Evolutionary conservation across 2,329 filamentous ascomycete genomes (phyloP), one percentile per base, ranked within the genome.

Genomic region (Aspergillus costaricaensis): DNA sequence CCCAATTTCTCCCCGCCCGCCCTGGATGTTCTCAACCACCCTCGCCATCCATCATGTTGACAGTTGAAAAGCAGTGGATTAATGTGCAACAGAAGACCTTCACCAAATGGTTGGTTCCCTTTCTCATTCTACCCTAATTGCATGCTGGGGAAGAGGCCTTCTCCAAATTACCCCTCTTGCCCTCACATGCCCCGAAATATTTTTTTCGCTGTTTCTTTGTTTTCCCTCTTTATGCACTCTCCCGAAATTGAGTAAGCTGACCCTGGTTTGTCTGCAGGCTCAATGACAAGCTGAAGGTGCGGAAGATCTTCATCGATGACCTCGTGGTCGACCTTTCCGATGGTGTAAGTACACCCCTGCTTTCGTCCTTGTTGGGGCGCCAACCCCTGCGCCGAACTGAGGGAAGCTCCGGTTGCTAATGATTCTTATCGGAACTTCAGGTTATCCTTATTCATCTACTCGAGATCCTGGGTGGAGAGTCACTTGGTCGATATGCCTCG

Each of bases 61-160:
- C 76, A 70, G 76, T 80, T 68, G 85, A 88, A 77, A 84, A 86
- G 80, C 83, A 85, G 78, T 87, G 85, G 85, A 81, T 88, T 70
- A 85, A 83, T 74, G 92, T 96, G 79, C 94, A 98, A 82, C 90
- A 98, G 79, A 99, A 98, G 85, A 99, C 95, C 27, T 99, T 99
- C 79, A 96, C 93, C 61, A 99, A 98, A 91, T 99, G 95, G 90
- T 91, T 53, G 8, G 68, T 65, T 25, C n/a, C 19, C 7, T 38
- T 60, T 27, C 55, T 52, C 47, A 32, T 48, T 27, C 36, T 57
- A 23, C 30, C 52, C 48, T 32, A 36, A 36, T 41, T 36, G 21
- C 15, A 39, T 41, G 9, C 15, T 32, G 17, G n/a, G 27, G 41
- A 38, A n/a, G 44, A 65, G 53, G 19, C 44, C 47, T 17, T 39